Base-by-base conservation (phyloP, 2,329 filamentous ascomycete genomes). In the Neophaeococcomyces aloes region DNA sequence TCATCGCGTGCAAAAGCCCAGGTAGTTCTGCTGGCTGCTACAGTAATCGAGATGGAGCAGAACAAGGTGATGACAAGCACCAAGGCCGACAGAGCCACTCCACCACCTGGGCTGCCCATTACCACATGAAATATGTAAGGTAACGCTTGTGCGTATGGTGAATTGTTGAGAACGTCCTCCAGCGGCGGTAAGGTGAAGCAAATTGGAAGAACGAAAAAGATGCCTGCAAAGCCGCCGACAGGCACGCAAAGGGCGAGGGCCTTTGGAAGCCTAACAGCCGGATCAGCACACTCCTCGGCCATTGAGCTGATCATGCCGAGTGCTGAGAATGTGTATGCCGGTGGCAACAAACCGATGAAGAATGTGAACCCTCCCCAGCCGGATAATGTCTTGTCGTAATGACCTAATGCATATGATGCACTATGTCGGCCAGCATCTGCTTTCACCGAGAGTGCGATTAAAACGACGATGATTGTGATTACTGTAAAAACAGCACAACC, bases 221-320 rank as follows among this genome's bases (percentile, higher is more conserved):
- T 55, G 1, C 73, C 74, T 0, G 70, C 69, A 31, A 74, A 61
- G 1, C 71, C 72, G 7, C 70, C 72, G 13, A 77, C 66, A 0
- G 72, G 72, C 2, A 76, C 61, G 43, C 67, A 70, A 2, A 74
- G 62, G 7, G 68, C 63, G 40, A 77, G 66, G 7, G 73, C 74
- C 27, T 63, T 69, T 0, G 74, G 72, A 0, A 77, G 60, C 51
- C 72, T 72, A 17, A 70, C 48, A 3, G 70, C 65, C 2, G 76
- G 72, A 39, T 75, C 65, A 6, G 64, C 57, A 29, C 71, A 74
- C 57, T 79, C 75, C 59, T 79, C 75, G 1, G 74, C 74, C 76
- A 79, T 79, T 7, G 71, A 71, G 0, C 72, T 68, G 43, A 79
- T 72, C 76, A 79, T 79, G 2, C 76, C 76, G 18, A 79, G 65